These are phyloP conservation scores for Phanerochaete sordida DNA, from an alignment of 768 basidiomycete species.

Conservation along the genomic window DNA sequence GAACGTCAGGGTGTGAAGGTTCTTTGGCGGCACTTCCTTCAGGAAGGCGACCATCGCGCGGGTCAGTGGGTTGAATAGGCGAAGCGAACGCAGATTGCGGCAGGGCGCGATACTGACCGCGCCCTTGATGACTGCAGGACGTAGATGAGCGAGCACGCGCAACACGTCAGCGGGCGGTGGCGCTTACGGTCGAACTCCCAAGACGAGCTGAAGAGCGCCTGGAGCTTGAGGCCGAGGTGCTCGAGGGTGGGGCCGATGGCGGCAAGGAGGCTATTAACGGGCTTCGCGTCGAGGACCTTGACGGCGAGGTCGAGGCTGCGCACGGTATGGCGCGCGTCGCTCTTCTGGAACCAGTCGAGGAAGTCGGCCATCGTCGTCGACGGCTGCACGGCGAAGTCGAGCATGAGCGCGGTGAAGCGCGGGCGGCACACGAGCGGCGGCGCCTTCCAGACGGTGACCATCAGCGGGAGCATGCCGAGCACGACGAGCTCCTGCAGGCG, in stretches of 20 bases:
- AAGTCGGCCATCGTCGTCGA: constrained; percentile 4
- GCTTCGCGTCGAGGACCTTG: constrained; percentile 4
- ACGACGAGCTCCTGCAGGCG: neutral
- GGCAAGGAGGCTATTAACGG: neutral
- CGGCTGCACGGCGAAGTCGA: neutral
- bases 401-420: neutral
- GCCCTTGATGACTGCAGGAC: neutral
- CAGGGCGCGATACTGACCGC: neutral
- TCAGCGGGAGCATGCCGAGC: constrained; percentile 1
- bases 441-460: constrained; percentile 2
- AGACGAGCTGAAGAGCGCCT: constrained; percentile 1
- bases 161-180: neutral
- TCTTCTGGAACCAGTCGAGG: constrained; percentile 3
- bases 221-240: constrained; percentile 4
- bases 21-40: neutral
- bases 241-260: neutral
- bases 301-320: neutral
- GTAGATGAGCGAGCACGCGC: neutral
- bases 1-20: neutral
- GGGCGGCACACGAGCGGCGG: neutral
- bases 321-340: neutral
- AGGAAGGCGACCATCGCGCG: neutral
- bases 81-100: neutral
- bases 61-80: neutral
- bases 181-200: constrained; percentile 6